Evolutionary conservation across 495 filamentous ascomycete species (phyloP), one percentile per base, ranked within the genome.

Genomic region (Hypoxylon perforatum): DNA sequence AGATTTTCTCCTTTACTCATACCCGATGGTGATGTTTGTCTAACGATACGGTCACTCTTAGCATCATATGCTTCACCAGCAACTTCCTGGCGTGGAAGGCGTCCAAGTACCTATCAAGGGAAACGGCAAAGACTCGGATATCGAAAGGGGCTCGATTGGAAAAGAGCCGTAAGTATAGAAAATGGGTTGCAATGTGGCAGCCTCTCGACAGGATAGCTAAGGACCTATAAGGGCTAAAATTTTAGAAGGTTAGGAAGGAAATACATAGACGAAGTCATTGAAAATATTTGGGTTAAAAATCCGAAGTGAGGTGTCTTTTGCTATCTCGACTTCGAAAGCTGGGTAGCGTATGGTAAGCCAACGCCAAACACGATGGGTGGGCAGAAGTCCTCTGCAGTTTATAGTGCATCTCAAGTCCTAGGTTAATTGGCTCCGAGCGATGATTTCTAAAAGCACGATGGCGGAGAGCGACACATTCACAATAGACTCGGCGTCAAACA

Each of bases 51-150:
- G 42, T 33, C 4, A 38, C 1, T 42, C 35, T n/a, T 25, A 74
- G 70, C 72, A 75, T 21, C 63, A 52, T 22, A 75, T 75, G 66
- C 66, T 70, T 1, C 57, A 65, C n/a, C 57, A 66, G 38, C 46
- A 28, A 7, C 53, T 70, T 1, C 49, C 57, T 10, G 23, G 33
- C 21, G 57, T 72, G 15, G 69, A 72, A 49, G 69, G 65, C 11
- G 36, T 72, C 28, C 39, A 55, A 2, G 48, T 49, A 11, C 38
- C 60, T 8, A 9, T 35, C 18, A 47, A 38, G 19, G 38, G 36
- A 0, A 47, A 28, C 14, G 30, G 57, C 2, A 74, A 68, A 41
- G 63, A 65, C 18, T 38, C 42, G 18, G 71, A 72, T 50, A 33
- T 66, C 5, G 69, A 74, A 57, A 63, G 54, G 25, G 72, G 72